Evolutionary conservation across 2,329 filamentous ascomycete genomes (phyloP).

Genomic region (Podosphaera aphanis): DNA sequence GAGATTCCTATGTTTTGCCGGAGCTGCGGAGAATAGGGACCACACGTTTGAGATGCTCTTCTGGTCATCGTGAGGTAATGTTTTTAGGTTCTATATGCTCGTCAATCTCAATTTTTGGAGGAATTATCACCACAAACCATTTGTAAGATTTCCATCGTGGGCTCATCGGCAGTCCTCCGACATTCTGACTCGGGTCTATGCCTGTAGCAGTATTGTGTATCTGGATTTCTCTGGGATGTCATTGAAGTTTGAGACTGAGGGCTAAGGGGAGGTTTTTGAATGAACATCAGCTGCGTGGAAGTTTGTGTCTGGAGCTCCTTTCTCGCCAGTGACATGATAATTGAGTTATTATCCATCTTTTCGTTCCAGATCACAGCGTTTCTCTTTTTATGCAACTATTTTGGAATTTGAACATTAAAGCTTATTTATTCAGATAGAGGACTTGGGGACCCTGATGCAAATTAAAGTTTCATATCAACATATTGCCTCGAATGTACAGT

Average conservation of each 20-base stretch:
- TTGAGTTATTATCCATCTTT: not conserved
- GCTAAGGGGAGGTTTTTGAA: constrained; percentile 62
- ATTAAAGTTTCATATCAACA: no score
- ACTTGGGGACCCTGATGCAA: no score
- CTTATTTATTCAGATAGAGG: no score
- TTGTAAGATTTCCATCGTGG: constrained; percentile 87
- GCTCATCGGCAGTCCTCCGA: constrained; percentile 74
- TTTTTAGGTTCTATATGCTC: constrained; percentile 45
- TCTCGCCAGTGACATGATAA: not conserved
- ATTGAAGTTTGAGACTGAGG: constrained; percentile 19
- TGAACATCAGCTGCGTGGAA: constrained; percentile 66
- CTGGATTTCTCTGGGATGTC: constrained; percentile 29
- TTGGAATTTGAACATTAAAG: not conserved
- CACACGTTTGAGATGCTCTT: constrained; percentile 93
- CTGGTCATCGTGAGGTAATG: constrained; percentile 62
- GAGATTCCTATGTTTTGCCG: constrained; percentile 75
- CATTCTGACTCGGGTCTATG: constrained; percentile 89
- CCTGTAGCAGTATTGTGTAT: constrained; percentile 87
- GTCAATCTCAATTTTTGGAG: constrained; percentile 3
- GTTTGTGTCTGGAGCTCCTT: not conserved
- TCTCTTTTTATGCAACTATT: not conserved
- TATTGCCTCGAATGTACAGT: no score
- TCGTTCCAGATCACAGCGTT: no score
- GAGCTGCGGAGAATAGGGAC: constrained; percentile 91
- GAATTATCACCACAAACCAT: constrained; percentile 30